Evolutionary conservation across 768 basidiomycete species (phyloP).

Genomic region (Trametes sanguinea): DNA sequence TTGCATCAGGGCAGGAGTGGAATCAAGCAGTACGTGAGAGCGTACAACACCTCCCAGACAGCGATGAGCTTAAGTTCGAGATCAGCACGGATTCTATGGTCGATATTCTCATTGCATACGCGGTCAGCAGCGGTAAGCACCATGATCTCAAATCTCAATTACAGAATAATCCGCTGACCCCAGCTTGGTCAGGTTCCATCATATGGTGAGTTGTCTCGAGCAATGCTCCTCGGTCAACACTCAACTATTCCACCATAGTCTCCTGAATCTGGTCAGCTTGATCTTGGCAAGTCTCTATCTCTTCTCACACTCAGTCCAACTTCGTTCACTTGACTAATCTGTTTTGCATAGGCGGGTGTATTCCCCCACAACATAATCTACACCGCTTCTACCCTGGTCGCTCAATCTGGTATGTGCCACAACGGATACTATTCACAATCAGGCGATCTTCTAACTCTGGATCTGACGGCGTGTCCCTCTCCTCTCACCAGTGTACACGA

Average conservation of each 20-base stretch:
- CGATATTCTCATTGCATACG: background rate
- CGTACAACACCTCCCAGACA: too few species aligned
- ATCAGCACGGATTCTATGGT: background rate
- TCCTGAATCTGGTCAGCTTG: too few species aligned
- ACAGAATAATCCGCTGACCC: too few species aligned
- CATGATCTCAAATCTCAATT: background rate
- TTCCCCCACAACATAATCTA: conserved; percentile 1
- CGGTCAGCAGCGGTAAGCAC: background rate
- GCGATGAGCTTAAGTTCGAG: too few species aligned
- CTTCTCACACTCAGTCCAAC: background rate
- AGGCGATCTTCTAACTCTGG: too few species aligned
- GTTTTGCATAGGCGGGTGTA: background rate
- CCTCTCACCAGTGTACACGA: background rate
- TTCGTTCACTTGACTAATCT: background rate
- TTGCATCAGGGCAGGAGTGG: background rate
- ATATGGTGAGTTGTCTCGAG: too few species aligned
- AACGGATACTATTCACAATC: too few species aligned
- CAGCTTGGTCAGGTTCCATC: background rate
- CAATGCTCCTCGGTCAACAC: too few species aligned
- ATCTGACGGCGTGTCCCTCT: too few species aligned
- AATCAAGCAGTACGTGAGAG: background rate
- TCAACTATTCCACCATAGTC: too few species aligned
- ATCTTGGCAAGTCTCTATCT: too few species aligned
- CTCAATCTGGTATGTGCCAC: background rate
- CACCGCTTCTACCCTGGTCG: background rate